Evolutionary conservation across 2,329 filamentous ascomycete species (phyloP), one percentile per base, ranked within the genome.

Genomic region (Podosphaera xanthii): DNA sequence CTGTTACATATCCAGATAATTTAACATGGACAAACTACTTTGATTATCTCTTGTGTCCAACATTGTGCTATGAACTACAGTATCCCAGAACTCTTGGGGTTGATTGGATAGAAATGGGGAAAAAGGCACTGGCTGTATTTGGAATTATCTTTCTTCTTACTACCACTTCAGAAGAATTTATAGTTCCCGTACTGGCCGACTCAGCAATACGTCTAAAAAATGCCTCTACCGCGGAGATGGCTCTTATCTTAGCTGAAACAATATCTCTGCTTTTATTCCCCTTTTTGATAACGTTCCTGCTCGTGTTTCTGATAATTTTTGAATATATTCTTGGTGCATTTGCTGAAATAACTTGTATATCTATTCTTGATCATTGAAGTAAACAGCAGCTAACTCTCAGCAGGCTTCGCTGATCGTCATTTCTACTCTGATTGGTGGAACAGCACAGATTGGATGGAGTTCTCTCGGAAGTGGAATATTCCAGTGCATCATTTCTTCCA

Each of bases 261-360:
- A 90, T 95, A 68, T 91, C 86, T 60, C 83, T 87, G 76, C 80
- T 98, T 22, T 78, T 98, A 31, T 97, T 96, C 72, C 92, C 92
- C 2, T 98, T 97, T 71, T 96, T 96, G 87, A 78, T 97, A 62
- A 94, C 84, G 3, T 94, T 97, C 70, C 75, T 97, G 3, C 81
- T 97, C 55, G 90, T 97, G 59, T 98, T 98, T 74, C 82, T 98
- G 60, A 89, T 96, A 70, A 97, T 97, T 67, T 98, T 97, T 71
- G 92, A 98, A 71, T 98, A 97, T 71, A 79, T 95, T 9, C 80
- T 97, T 40, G 92, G 91, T 60, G 90, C 90, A 55, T 95, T 94
- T 67, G 92, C 90, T 12, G 92, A 98, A 71, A 86, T 97, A 64
- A 95, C 90, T 22, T 79, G 83, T 67, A 63, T 58, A 63, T 35